Evolutionary conservation across 192 early-diverging fungal species (phyloP), one percentile per base, ranked within the genome.

Genomic region (Haplosporangium gracile): DNA sequence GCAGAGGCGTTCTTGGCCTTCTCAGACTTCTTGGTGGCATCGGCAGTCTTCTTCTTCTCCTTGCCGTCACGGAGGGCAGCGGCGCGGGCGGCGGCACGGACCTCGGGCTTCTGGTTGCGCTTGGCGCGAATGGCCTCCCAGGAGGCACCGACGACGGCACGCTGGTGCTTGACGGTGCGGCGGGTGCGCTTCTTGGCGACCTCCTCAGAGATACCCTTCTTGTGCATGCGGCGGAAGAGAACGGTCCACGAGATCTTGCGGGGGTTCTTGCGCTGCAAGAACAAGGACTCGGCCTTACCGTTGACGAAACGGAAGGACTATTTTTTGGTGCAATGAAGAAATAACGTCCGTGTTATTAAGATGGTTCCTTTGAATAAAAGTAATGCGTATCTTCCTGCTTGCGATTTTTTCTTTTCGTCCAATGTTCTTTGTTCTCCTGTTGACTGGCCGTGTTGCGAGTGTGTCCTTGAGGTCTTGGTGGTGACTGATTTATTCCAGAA

Each of bases 161-260:
- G 96, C 91, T 97, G 95, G 92, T 93, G 94, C 96, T 99, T 99
- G 88, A 98, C 97, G 79, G 94, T 93, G 89, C 96, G 96, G 88
- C 95, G 94, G 71, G 96, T 94, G 89, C 96, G 95, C 96, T 99
- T 99, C 96, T 99, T 99, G 90, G 97, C 88, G 51, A 95, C 94
- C 92, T 98, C 98, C 89, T 97, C 96, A 88, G 95, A 95, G 84
- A 97, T 94, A 91, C 98, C 99, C 97, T 99, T 99, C 94, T 97
- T 97, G 95, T 99, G 96, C 89, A 98, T 93, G 92, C 97, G 97
- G 90, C 99, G 96, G 96, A 95, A 99, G 79, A 98, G 95, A 63
- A 94, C 92, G 71, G 99, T 99, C 99, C 99, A 99, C 90, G 92
- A 92, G 84, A 99, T 93, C 93, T 98, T 98, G 89, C 98, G 97